These are phyloP conservation scores for Solanum sejunctum DNA, from an alignment of 257 asterid genomes.

Conservation along the genomic window DNA sequence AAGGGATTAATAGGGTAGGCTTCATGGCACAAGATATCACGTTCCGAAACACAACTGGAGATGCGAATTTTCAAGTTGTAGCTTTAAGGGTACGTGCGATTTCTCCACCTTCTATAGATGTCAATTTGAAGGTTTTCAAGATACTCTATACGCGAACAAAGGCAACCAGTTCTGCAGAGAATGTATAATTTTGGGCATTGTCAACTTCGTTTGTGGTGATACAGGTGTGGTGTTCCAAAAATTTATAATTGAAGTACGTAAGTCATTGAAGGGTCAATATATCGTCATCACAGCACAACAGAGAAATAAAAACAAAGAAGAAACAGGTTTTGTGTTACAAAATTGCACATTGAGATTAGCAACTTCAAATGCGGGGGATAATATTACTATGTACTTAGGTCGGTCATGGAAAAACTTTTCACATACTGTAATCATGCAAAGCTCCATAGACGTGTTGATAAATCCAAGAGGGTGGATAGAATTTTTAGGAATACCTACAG, in stretches of 20 bases:
- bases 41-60: not conserved
- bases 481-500: not conserved
- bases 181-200: not conserved
- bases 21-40: not conserved
- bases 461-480: not conserved
- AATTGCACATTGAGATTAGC: not conserved
- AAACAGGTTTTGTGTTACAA: not conserved
- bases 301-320: not conserved
- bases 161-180: not conserved
- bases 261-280: not conserved
- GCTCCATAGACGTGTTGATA: not conserved
- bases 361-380: not conserved
- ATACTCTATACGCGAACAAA: not conserved
- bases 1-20: not conserved
- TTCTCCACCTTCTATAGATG: not conserved
- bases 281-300: not conserved
- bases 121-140: constrained; percentile 2
- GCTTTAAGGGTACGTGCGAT: not conserved
- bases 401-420: not conserved
- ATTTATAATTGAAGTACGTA: not conserved
- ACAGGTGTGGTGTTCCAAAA: not conserved
- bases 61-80: not conserved
- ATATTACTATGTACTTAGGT: not conserved
- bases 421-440: not conserved
- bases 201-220: constrained; percentile 6